Conservation (phyloP, 768 basidiomycete species). For the Tylopilus felleus region DNA sequence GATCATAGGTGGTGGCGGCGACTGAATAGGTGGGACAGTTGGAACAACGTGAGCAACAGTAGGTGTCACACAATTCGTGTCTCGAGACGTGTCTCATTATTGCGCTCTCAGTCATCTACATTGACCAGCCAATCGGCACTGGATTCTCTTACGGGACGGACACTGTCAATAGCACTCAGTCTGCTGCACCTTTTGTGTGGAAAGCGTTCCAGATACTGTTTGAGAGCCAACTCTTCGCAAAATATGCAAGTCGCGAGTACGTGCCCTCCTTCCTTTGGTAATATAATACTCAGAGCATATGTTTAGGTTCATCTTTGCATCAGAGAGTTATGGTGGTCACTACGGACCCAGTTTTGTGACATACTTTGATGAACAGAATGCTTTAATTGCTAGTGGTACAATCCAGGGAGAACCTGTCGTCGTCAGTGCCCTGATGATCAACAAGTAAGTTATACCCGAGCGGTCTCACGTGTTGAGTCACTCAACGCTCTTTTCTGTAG, state of each 20-base stretch:
- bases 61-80: conserved; percentile 16
- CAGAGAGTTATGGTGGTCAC: conserved; percentile 68
- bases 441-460: conserved; percentile 42
- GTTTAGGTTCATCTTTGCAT: conserved; percentile 57
- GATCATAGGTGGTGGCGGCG: neutral
- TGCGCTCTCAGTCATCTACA: conserved; percentile 53
- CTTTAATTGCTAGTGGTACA: conserved; percentile 41
- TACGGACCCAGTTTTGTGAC: conserved; percentile 64
- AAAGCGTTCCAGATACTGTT: conserved; percentile 61
- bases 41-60: conserved; percentile 71
- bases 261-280: conserved; percentile 11
- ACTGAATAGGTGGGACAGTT: conserved; percentile 35
- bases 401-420: conserved; percentile 49
- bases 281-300: neutral
- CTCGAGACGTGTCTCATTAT: neutral
- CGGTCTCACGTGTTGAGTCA: neutral
- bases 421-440: conserved; percentile 63
- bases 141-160: conserved; percentile 61
- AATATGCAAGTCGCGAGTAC: conserved; percentile 53
- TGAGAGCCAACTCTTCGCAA: conserved; percentile 50
- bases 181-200: conserved; percentile 59
- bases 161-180: conserved; percentile 46
- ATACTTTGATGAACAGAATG: conserved; percentile 62
- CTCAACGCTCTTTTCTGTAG: conserved; percentile 28
- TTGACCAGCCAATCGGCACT: conserved; percentile 66